Conservation (phyloP, 345 rosid species). For the Streptanthus diversifolius region DNA sequence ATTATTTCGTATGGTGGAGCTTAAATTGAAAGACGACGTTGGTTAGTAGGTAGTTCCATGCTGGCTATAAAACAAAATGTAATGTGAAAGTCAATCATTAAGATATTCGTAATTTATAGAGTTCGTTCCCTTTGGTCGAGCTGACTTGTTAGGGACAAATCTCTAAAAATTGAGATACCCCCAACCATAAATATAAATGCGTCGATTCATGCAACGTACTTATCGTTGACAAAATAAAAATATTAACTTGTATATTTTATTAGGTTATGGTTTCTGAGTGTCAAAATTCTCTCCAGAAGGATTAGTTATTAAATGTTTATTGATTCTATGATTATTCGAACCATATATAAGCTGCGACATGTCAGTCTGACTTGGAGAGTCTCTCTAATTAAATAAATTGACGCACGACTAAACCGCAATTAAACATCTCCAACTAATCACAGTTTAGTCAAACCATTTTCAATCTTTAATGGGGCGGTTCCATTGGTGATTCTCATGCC, state of each 20-base stretch:
- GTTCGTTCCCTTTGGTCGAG: conserved; percentile 31
- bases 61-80: not conserved
- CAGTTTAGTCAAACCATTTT: conserved; percentile 30
- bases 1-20: not conserved
- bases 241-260: not conserved
- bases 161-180: conserved; percentile 20
- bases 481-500: conserved; percentile 10
- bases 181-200: conserved; percentile 18
- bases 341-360: conserved; percentile 26
- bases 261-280: not conserved
- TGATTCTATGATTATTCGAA: conserved; percentile 14
- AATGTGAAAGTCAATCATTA: conserved; percentile 22
- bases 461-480: conserved; percentile 23
- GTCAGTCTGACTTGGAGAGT: conserved; percentile 23
- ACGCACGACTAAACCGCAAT: conserved; percentile 18
- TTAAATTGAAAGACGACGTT: too few species aligned
- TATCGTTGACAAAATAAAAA: not conserved
- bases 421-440: conserved; percentile 25
- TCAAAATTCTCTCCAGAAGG: not conserved
- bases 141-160: conserved; percentile 19
- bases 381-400: conserved; percentile 12
- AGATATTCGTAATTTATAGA: conserved; percentile 1
- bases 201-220: conserved; percentile 10
- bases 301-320: conserved; percentile 11
- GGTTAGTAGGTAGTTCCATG: conserved; percentile 14